Conservation (phyloP, 352 stramenopile genomes). For the Stramenopiles sp. region DNA sequence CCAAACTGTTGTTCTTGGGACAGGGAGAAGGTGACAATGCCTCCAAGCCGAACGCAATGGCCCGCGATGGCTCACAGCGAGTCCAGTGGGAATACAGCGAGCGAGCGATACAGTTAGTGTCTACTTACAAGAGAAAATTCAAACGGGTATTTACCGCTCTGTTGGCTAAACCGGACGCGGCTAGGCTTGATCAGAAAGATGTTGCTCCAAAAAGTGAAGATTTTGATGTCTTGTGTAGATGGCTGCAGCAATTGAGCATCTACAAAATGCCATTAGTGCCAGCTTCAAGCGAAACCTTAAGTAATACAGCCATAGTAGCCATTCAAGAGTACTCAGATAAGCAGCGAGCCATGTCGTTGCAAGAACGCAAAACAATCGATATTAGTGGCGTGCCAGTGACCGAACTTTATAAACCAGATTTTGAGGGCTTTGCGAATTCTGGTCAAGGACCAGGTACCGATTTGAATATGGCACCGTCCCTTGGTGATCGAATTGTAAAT, state of each 20-base stretch:
- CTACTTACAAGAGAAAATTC: constrained; percentile 74
- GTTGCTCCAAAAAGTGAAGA: constrained; percentile 33
- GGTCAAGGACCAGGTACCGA: constrained; percentile 9
- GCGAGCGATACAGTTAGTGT: constrained; percentile 73
- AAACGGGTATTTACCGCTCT: constrained; percentile 69
- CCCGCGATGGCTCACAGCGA: constrained; percentile 13
- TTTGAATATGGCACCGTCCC: constrained; percentile 46
- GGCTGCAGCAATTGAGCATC: constrained; percentile 32
- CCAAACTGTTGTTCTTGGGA: neutral
- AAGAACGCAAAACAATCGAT: constrained; percentile 29
- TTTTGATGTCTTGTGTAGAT: constrained; percentile 34
- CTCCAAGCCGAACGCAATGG: neutral
- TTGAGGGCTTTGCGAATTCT: constrained; percentile 29
- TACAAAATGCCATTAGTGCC: constrained; percentile 15
- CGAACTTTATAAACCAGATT: constrained; percentile 38
- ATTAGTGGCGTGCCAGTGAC: constrained; percentile 27
- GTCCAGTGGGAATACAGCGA: constrained; percentile 85
- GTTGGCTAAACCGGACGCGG: constrained; percentile 54
- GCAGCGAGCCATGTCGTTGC: constrained; percentile 20
- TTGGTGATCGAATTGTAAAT: constrained; percentile 94
- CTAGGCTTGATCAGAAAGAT: constrained; percentile 32
- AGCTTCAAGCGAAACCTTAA: constrained; percentile 15
- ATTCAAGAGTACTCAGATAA: constrained; percentile 17
- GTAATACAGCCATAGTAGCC: constrained; percentile 17
- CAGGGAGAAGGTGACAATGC: neutral